Conservation (phyloP, 768 basidiomycete genomes). For the Mrakia blollopis region DNA sequence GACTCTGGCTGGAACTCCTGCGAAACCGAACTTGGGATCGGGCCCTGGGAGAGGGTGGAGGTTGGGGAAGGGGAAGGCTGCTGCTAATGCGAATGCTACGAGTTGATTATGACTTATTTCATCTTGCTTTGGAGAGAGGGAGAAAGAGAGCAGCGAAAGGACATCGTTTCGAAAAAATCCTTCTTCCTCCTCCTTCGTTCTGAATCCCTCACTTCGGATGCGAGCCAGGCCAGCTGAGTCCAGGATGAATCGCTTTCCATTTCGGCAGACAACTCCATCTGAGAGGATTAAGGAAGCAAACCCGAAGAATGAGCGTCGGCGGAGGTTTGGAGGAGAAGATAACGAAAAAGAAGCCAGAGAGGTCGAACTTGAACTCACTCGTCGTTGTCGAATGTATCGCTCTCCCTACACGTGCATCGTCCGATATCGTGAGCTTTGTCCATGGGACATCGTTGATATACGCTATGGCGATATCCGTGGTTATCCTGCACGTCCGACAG, state of each 20-base stretch:
- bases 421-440: slow-evolving; percentile 15
- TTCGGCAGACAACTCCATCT: slow-evolving; percentile 15
- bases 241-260: slow-evolving; percentile 21
- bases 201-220: too few relatives aligned
- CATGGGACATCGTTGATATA: slow-evolving; percentile 16
- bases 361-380: too few relatives aligned
- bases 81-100: too few relatives aligned
- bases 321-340: too few relatives aligned
- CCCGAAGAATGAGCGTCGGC: too few relatives aligned
- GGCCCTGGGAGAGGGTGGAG: neutral
- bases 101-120: too few relatives aligned
- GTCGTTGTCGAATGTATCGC: neutral
- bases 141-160: too few relatives aligned
- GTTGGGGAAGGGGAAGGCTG: neutral
- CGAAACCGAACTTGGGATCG: neutral
- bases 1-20: neutral
- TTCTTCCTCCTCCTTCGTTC: too few relatives aligned
- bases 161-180: too few relatives aligned
- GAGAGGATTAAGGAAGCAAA: too few relatives aligned
- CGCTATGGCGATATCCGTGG: slow-evolving; percentile 17
- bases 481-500: slow-evolving; percentile 12
- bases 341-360: too few relatives aligned
- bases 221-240: slow-evolving; percentile 15
- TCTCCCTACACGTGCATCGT: slow-evolving; percentile 27
- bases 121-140: too few relatives aligned